A percentile compares a stretch with the other conserved stretches of the same genome.
Evolutionary conservation across 352 stramenopile genomes (phyloP).

Genomic region (Globisporangium paroecandrum): DNA sequence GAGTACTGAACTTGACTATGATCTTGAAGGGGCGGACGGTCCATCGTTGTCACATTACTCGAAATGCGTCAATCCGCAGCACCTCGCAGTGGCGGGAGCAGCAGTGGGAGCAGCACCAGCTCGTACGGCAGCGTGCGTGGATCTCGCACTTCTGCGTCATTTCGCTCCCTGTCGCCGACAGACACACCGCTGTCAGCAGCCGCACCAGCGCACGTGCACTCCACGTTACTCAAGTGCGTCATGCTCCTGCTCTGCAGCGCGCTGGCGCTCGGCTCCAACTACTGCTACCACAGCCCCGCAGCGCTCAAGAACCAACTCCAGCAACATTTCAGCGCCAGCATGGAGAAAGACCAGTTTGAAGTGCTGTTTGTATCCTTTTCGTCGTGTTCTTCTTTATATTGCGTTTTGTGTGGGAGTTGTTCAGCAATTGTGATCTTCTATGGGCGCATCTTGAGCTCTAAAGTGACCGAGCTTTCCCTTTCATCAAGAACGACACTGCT

Average conservation of each 20-base stretch:
- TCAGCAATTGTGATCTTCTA: background rate
- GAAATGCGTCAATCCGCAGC: no score
- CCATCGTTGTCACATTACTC: no score
- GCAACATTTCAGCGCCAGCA: constrained; percentile 38
- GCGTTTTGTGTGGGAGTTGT: background rate
- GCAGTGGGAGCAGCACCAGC: background rate
- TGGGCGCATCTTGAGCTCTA: no score
- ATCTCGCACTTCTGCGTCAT: background rate
- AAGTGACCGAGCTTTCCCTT: background rate
- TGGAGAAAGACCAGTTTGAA: constrained; percentile 35
- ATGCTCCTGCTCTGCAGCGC: constrained; percentile 51
- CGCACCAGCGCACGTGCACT: constrained; percentile 6
- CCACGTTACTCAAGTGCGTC: constrained; percentile 24
- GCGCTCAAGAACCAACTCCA: constrained; percentile 63
- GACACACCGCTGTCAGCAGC: background rate
- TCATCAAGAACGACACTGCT: background rate
- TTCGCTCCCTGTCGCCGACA: background rate
- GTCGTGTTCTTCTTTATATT: background rate
- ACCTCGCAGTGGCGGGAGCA: no score
- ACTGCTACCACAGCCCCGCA: constrained; percentile 61
- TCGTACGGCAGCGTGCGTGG: background rate
- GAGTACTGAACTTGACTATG: no score
- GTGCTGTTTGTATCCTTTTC: constrained; percentile 40
- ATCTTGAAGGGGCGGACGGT: no score
- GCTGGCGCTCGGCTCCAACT: constrained; percentile 53